phyloP scores from a whole-genome alignment of 2,329 filamentous ascomycete genomes.

The Pestalotiopsis sp. region DNA sequence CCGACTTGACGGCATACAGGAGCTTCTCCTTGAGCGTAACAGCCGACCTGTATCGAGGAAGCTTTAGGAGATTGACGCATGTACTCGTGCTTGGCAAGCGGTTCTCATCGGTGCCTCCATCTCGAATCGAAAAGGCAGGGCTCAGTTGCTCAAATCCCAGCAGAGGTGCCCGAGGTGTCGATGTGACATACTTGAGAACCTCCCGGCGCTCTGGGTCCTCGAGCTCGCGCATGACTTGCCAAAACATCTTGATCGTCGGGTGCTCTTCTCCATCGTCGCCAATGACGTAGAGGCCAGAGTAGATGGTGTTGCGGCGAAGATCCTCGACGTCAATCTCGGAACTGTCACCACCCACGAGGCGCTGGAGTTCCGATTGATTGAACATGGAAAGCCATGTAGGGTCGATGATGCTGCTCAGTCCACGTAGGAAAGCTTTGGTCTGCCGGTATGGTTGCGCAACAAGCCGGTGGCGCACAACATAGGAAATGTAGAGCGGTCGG shows the following conservation, averaged over 20 bases:
- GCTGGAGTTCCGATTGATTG: conserved; percentile 93
- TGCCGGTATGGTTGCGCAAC: conserved; percentile 79
- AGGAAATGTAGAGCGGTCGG: conserved; percentile 89
- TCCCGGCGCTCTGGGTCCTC: conserved; percentile 77
- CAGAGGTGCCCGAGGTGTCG: conserved; percentile 85
- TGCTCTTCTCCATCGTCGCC: conserved; percentile 90
- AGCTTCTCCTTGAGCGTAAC: conserved; percentile 74
- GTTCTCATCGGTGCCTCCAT: conserved; percentile 74
- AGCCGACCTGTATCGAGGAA: conserved; percentile 77
- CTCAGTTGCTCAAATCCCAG: conserved; percentile 85
- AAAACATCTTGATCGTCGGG: conserved; percentile 83
- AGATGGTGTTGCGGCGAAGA: conserved; percentile 79
- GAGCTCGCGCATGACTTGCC: conserved; percentile 81
- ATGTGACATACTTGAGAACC: conserved; percentile 94
- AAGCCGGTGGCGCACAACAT: conserved; percentile 85
- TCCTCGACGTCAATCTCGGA: conserved; percentile 87
- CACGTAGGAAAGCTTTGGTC: conserved; percentile 84
- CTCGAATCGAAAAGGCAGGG: conserved; percentile 86
- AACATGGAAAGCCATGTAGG: conserved; percentile 98
- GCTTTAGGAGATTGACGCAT: conserved; percentile 91
- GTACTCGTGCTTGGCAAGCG: conserved; percentile 92
- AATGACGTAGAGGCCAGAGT: conserved; percentile 84
- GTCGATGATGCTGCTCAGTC: conserved; percentile 84
- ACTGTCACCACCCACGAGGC: conserved; percentile 85
- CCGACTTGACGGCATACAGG: conserved; percentile 85